These are phyloP conservation scores for Neoscytalidium dimidiatum DNA, from an alignment of 2,329 filamentous ascomycete genomes.

Conservation along the genomic window DNA sequence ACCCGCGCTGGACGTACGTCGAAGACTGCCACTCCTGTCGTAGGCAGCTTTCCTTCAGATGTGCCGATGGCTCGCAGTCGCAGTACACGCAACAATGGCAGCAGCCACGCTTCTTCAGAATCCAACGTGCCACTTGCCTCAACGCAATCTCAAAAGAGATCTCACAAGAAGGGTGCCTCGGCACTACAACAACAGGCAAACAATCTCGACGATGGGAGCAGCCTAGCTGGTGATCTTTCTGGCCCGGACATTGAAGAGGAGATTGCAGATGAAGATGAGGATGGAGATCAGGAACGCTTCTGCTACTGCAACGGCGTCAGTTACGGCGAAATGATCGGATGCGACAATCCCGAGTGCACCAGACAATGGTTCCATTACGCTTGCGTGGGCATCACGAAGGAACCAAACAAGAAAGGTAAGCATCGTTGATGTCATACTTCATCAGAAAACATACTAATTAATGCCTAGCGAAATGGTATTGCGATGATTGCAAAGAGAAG, in stretches of 20 bases:
- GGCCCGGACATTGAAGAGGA: slow-evolving; percentile 31
- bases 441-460: background rate
- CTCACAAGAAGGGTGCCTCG: slow-evolving; percentile 36
- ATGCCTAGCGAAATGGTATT: slow-evolving; percentile 42
- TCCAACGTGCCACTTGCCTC: slow-evolving; percentile 33
- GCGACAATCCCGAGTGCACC: slow-evolving; percentile 65
- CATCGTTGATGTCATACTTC: no score
- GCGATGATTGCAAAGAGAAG: slow-evolving; percentile 40
- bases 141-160: slow-evolving; percentile 36
- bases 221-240: slow-evolving; percentile 19
- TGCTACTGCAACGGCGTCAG: slow-evolving; percentile 67
- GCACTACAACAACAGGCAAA: slow-evolving; percentile 28
- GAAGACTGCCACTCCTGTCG: slow-evolving; percentile 52
- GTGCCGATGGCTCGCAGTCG: slow-evolving; percentile 44
- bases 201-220: slow-evolving; percentile 17
- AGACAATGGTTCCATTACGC: slow-evolving; percentile 70
- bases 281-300: slow-evolving; percentile 59
- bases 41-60: slow-evolving; percentile 42
- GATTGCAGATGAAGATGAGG: slow-evolving; percentile 35
- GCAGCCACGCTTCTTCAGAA: slow-evolving; percentile 39
- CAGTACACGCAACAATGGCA: slow-evolving; percentile 43
- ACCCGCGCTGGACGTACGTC: slow-evolving; percentile 45
- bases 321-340: slow-evolving; percentile 69
- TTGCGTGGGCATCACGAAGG: slow-evolving; percentile 62
- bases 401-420: slow-evolving; percentile 55